phyloP scores from a whole-genome alignment of 176 grass and related monocot species.

The Zoysia pacifica region DNA sequence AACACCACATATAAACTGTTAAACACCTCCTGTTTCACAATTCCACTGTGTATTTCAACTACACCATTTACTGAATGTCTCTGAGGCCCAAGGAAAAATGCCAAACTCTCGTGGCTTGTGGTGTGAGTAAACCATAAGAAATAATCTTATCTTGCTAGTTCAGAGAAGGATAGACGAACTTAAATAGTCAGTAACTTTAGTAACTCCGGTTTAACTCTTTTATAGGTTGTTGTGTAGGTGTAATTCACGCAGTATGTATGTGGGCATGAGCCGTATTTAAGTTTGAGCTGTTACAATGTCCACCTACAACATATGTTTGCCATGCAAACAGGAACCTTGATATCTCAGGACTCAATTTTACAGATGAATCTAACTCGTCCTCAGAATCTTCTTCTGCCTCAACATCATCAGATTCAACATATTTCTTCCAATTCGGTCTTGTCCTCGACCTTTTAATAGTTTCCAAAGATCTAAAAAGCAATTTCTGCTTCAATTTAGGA shows the following conservation, averaged over 20 bases:
- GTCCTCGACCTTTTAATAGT: slow-evolving; percentile 43
- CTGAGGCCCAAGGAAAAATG: too few relatives aligned
- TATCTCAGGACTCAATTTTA: slow-evolving; percentile 66
- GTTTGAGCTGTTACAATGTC: not conserved
- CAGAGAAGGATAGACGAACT: too few relatives aligned
- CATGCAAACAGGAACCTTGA: slow-evolving; percentile 83
- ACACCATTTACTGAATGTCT: slow-evolving; percentile 84
- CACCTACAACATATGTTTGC: slow-evolving; percentile 96
- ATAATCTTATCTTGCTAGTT: too few relatives aligned
- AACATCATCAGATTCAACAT: slow-evolving; percentile 36
- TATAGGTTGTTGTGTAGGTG: too few relatives aligned
- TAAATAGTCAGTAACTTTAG: too few relatives aligned
- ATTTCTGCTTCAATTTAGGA: slow-evolving; percentile 43
- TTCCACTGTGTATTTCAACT: slow-evolving; percentile 97
- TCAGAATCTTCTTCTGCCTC: slow-evolving; percentile 51
- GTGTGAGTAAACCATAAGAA: too few relatives aligned
- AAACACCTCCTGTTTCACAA: slow-evolving; percentile 97
- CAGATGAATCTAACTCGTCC: slow-evolving; percentile 65
- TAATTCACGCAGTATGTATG: too few relatives aligned
- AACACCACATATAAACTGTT: slow-evolving; percentile 93
- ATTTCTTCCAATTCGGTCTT: slow-evolving; percentile 30
- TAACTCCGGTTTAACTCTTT: too few relatives aligned
- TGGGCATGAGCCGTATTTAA: too few relatives aligned
- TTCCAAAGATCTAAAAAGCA: slow-evolving; percentile 52
- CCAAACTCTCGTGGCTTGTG: too few relatives aligned